Conservation (phyloP, 2,329 filamentous ascomycete genomes). For the Aspergillus sp. region DNA sequence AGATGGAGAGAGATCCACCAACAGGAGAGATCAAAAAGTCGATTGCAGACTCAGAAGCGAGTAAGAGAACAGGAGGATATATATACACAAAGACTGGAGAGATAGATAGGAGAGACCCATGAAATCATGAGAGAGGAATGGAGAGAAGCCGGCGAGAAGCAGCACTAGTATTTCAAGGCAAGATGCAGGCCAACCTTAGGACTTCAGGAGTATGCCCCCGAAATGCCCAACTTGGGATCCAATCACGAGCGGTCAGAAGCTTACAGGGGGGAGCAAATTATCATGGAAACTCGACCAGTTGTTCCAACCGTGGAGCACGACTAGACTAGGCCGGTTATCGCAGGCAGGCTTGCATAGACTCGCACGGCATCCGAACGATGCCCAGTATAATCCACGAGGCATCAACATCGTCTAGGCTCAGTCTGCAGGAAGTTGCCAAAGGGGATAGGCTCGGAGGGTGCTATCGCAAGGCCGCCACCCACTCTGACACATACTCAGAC, state of each 20-base stretch:
- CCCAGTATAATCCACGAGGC: conserved; percentile 15
- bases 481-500: neutral
- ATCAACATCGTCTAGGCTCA: conserved; percentile 11
- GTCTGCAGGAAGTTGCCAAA: conserved; percentile 15
- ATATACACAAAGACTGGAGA: neutral
- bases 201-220: conserved; percentile 11
- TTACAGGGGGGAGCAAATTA: conserved; percentile 13
- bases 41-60: conserved; percentile 3
- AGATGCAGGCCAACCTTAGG: conserved; percentile 8
- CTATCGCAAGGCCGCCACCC: conserved; percentile 12
- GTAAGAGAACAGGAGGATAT: conserved; percentile 6
- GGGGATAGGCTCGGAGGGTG: conserved; percentile 8
- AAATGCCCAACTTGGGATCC: conserved; percentile 23
- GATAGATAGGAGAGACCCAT: conserved; percentile 1
- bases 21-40: neutral
- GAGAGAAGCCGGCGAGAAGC: conserved; percentile 13
- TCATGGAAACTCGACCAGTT: conserved; percentile 13
- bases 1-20: neutral
- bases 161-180: conserved; percentile 17
- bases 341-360: conserved; percentile 22
- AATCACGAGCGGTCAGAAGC: conserved; percentile 16
- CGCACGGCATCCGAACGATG: conserved; percentile 11
- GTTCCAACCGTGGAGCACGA: conserved; percentile 12
- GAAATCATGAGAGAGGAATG: conserved; percentile 7
- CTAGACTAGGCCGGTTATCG: conserved; percentile 19